Conservation (phyloP, 1,284 basidiomycete species). For the Inonotus hispidus region DNA sequence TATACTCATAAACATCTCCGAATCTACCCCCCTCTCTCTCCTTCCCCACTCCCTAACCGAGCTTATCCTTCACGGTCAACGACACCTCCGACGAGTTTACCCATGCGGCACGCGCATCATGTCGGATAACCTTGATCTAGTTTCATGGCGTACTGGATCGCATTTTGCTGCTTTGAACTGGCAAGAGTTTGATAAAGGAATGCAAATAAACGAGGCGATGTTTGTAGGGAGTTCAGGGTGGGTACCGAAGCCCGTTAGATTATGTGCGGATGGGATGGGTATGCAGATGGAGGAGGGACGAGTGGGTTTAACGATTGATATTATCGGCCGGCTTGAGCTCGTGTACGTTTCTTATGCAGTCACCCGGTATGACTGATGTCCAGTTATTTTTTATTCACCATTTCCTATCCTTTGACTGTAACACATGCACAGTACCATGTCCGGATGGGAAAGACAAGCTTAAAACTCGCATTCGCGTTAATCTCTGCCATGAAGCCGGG, state of each 20-base stretch:
- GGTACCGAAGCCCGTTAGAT: slow-evolving; percentile 43
- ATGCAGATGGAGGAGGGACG: slow-evolving; percentile 21
- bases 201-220: slow-evolving; percentile 59
- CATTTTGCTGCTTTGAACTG: slow-evolving; percentile 62
- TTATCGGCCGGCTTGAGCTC: slow-evolving; percentile 45
- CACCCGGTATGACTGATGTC: not conserved
- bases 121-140: slow-evolving; percentile 47
- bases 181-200: slow-evolving; percentile 46
- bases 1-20: slow-evolving; percentile 57
- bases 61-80: slow-evolving; percentile 38
- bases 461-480: slow-evolving; percentile 35
- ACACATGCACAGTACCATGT: slow-evolving; percentile 40
- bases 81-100: slow-evolving; percentile 51
- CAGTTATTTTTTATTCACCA: not conserved
- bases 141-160: slow-evolving; percentile 55
- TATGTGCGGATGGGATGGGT: slow-evolving; percentile 24
- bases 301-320: slow-evolving; percentile 31
- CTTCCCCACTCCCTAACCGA: slow-evolving; percentile 31
- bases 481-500: slow-evolving; percentile 35
- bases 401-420: too few species aligned
- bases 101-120: slow-evolving; percentile 53
- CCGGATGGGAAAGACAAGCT: slow-evolving; percentile 34
- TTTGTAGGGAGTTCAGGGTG: slow-evolving; percentile 56
- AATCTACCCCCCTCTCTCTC: slow-evolving; percentile 39
- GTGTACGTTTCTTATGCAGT: slow-evolving; percentile 31